These are phyloP conservation scores for Myxozyma neotropica DNA, from an alignment of 805 yeast species.

Conservation along the genomic window DNA sequence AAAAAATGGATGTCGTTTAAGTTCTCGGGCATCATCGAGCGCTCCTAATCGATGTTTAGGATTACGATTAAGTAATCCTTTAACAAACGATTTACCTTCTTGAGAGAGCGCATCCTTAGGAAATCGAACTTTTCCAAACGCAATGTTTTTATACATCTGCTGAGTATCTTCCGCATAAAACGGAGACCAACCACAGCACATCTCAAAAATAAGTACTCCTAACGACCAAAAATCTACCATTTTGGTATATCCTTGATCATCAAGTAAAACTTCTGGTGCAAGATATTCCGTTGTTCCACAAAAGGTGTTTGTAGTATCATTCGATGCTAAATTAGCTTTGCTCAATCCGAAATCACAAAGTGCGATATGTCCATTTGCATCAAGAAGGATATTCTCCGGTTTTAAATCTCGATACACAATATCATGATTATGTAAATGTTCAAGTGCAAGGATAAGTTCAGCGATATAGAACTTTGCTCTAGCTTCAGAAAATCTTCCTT, in stretches of 20 bases:
- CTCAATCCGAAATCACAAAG: conserved; percentile 96
- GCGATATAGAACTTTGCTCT: conserved; percentile 97
- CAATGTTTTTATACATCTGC: conserved; percentile 98
- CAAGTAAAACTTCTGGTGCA: conserved; percentile 94
- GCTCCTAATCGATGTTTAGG: conserved; percentile 96
- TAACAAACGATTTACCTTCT: conserved; percentile 94
- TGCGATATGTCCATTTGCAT: conserved; percentile 97
- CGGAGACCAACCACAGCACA: conserved; percentile 99
- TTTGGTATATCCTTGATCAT: conserved; percentile 95
- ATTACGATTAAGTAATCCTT: conserved; percentile 90
- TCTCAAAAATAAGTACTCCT: conserved; percentile 94
- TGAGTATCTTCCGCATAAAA: conserved; percentile 97
- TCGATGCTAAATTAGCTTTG: conserved; percentile 83
- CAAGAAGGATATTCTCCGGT: conserved; percentile 93
- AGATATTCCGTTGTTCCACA: conserved; percentile 98
- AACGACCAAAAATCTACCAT: conserved; percentile 99
- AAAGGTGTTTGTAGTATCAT: conserved; percentile 90
- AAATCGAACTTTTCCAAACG: conserved; percentile 95
- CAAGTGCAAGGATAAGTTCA: conserved; percentile 88
- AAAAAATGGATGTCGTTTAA: conserved; percentile 90
- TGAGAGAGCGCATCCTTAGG: conserved; percentile 93
- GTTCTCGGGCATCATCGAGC: conserved; percentile 85
- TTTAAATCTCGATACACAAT: conserved; percentile 95
- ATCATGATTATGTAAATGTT: conserved; percentile 92
- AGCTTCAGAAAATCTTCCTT: conserved; percentile 89